A percentile compares a stretch with the other conserved stretches of the same genome.
These are phyloP conservation scores for Gentiana straminea DNA, from an alignment of 257 asterid species.

Conservation along the genomic window DNA sequence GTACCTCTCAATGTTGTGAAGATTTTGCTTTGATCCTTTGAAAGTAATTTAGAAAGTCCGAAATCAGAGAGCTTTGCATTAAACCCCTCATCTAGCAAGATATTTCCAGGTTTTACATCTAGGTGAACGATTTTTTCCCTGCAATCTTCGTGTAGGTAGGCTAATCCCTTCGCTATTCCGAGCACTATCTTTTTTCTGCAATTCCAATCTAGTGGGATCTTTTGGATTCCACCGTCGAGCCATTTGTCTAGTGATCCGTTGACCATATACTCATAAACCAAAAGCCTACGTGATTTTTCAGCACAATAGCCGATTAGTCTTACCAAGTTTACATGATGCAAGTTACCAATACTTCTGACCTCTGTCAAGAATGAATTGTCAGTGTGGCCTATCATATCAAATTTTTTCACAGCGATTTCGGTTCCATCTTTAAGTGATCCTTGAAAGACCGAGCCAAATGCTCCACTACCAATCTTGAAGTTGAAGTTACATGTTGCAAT, in stretches of 20 bases:
- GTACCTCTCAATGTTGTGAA: constrained; percentile 15
- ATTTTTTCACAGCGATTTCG: constrained; percentile 19
- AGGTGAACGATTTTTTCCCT: constrained; percentile 13
- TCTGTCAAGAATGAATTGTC: constrained; percentile 16
- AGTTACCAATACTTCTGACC: constrained; percentile 17
- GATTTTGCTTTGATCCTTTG: no score
- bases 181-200: constrained; percentile 7
- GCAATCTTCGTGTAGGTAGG: constrained; percentile 26
- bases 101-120: constrained; percentile 23
- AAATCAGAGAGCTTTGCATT: constrained; percentile 17
- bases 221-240: no score
- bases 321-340: constrained; percentile 14
- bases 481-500: constrained; percentile 7
- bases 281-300: no score
- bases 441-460: constrained; percentile 15
- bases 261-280: no score
- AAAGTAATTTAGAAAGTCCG: no score
- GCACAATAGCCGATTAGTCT: no score
- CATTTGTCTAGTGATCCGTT: no score
- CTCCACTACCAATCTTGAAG: constrained; percentile 14
- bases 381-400: constrained; percentile 3
- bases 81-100: constrained; percentile 11
- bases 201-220: no score
- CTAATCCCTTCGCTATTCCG: constrained; percentile 16
- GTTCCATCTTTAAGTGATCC: constrained; percentile 6